Conservation (phyloP, 2,329 filamentous ascomycete species). For the Chaetomium globosum region DNA sequence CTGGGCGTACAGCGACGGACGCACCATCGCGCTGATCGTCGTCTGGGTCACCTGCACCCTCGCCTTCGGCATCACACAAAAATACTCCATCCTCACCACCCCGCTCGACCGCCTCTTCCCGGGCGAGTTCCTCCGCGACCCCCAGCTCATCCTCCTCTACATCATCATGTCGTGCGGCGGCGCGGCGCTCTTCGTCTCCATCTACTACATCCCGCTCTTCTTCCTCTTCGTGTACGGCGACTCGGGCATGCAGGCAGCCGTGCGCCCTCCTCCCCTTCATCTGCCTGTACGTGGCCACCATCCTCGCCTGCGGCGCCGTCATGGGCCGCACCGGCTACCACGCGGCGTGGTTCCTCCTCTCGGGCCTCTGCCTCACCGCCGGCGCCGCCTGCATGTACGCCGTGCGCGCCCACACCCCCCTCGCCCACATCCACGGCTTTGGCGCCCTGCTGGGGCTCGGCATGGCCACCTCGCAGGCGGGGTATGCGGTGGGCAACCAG, state of each 20-base stretch:
- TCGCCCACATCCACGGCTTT: not conserved
- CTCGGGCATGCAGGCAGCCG: conserved; percentile 2
- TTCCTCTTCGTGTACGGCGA: conserved; percentile 6
- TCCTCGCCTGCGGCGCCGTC: not conserved
- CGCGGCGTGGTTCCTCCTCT: not conserved
- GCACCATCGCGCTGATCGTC: not conserved
- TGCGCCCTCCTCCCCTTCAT: conserved; percentile 4
- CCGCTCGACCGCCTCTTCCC: not conserved
- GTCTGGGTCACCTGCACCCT: not conserved
- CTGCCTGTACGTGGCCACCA: not conserved
- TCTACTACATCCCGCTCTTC: conserved; percentile 11
- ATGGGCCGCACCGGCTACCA: not conserved
- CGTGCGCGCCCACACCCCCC: not conserved
- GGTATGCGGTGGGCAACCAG: not conserved
- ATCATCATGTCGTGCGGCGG: not conserved
- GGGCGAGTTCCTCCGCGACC: not conserved
- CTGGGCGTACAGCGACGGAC: conserved; percentile 1
- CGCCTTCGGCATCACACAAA: not conserved
- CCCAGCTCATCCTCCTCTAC: not conserved
- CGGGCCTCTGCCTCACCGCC: not conserved
- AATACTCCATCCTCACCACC: not conserved
- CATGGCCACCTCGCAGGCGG: not conserved
- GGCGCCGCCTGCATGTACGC: not conserved
- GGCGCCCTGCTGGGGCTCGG: not conserved
- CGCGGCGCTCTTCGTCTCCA: not conserved